Percentiles rank a stretch among this genome's conserved stretches.
These are phyloP conservation scores for Spizellomyces sp. DNA, from an alignment of 192 early-diverging fungal species.

Conservation along the genomic window DNA sequence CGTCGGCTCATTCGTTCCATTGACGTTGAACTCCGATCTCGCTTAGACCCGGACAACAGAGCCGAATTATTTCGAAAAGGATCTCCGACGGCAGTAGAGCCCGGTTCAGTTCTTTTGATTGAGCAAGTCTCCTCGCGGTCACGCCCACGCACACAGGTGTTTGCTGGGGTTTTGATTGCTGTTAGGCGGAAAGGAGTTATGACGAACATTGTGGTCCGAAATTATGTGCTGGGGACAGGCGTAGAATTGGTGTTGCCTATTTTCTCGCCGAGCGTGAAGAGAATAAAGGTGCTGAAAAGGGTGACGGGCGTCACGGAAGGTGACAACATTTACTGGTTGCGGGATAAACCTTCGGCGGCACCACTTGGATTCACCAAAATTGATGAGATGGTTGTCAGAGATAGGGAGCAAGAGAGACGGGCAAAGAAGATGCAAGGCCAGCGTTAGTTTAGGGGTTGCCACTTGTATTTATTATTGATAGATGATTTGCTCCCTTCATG, in stretches of 20 bases:
- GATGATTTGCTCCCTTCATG: no score
- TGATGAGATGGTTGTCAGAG: slow-evolving; percentile 44
- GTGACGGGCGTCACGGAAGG: slow-evolving; percentile 38
- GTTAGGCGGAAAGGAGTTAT: slow-evolving; percentile 49
- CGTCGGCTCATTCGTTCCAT: slow-evolving; percentile 43
- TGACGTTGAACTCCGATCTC: slow-evolving; percentile 45
- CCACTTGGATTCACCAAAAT: slow-evolving; percentile 43
- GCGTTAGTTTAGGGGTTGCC: no score
- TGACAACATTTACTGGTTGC: slow-evolving; percentile 42
- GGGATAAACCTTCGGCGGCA: slow-evolving; percentile 32
- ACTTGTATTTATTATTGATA: no score
- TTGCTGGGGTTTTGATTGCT: slow-evolving; percentile 54
- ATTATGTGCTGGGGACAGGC: slow-evolving; percentile 52
- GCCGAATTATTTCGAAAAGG: slow-evolving; percentile 38
- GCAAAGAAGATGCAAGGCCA: slow-evolving; percentile 13
- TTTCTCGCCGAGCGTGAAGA: slow-evolving; percentile 50
- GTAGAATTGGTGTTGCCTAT: slow-evolving; percentile 57
- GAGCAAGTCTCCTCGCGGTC: slow-evolving; percentile 50
- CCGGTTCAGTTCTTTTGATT: slow-evolving; percentile 53
- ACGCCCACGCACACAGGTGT: slow-evolving; percentile 40
- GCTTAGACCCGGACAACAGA: slow-evolving; percentile 48
- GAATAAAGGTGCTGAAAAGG: slow-evolving; percentile 51
- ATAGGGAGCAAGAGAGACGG: slow-evolving; percentile 40
- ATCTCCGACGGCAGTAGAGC: slow-evolving; percentile 36
- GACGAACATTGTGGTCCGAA: slow-evolving; percentile 49